These are phyloP conservation scores for Solanum paucissectum DNA, from an alignment of 257 asterid genomes.

Conservation along the genomic window DNA sequence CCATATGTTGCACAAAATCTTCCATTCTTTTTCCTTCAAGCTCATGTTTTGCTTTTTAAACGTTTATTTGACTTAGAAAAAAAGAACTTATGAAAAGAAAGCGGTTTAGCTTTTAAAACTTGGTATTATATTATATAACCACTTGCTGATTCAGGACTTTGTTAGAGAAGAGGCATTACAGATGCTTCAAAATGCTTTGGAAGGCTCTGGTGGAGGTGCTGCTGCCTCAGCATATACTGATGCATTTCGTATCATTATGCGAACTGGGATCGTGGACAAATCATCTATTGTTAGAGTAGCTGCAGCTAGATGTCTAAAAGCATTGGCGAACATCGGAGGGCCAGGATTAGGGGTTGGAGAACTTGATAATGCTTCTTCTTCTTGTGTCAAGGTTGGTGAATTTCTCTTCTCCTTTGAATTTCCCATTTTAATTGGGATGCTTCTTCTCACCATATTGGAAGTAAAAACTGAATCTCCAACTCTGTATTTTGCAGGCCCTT, in stretches of 20 bases:
- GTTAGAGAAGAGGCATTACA: slow-evolving; percentile 93
- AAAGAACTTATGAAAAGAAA: not conserved
- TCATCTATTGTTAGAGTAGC: slow-evolving; percentile 77
- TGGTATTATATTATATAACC: slow-evolving; percentile 10
- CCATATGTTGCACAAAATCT: not conserved
- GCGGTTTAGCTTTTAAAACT: not conserved
- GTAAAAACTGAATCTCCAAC: not conserved
- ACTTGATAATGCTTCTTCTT: slow-evolving; percentile 68
- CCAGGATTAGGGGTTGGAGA: slow-evolving; percentile 88
- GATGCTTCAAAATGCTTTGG: slow-evolving; percentile 96
- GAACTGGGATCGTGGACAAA: slow-evolving; percentile 79
- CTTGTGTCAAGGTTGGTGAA: slow-evolving; percentile 73
- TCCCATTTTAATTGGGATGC: not conserved
- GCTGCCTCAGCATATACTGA: slow-evolving; percentile 67
- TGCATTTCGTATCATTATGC: slow-evolving; percentile 78
- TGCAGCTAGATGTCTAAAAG: slow-evolving; percentile 95
- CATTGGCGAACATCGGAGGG: slow-evolving; percentile 89
- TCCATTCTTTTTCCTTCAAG: not conserved
- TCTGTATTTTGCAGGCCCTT: slow-evolving; percentile 47
- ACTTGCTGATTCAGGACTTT: slow-evolving; percentile 55
- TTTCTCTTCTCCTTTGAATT: not conserved
- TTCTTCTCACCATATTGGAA: slow-evolving; percentile 2
- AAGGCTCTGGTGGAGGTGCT: slow-evolving; percentile 86
- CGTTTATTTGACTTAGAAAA: not conserved
- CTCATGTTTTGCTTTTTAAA: not conserved